These are phyloP conservation scores for Calonectria hongkongensis DNA, from an alignment of 2,329 filamentous ascomycete species.

Conservation along the genomic window DNA sequence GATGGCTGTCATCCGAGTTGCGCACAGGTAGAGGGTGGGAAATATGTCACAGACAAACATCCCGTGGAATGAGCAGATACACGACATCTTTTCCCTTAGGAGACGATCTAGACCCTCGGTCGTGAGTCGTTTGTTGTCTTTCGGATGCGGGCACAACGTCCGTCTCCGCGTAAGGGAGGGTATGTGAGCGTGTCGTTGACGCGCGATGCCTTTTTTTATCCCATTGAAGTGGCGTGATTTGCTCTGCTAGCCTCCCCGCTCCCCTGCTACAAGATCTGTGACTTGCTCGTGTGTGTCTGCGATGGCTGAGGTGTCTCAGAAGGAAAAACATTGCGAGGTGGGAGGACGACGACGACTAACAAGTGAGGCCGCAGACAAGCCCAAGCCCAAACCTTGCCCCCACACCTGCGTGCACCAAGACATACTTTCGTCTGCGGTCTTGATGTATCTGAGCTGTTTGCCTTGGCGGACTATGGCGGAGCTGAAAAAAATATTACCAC, in stretches of 20 bases:
- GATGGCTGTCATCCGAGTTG: background rate
- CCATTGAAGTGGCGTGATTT: slow-evolving; percentile 15
- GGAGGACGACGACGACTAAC: background rate
- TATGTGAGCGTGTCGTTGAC: background rate
- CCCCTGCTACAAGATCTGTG: slow-evolving; percentile 9
- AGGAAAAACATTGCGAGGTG: background rate
- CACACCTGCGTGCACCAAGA: slow-evolving; percentile 3
- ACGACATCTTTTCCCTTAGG: background rate
- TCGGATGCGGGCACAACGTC: background rate
- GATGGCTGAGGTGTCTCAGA: slow-evolving; percentile 28
- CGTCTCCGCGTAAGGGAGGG: slow-evolving; percentile 20
- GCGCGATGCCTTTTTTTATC: background rate
- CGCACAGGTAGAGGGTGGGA: background rate
- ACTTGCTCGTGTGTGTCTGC: slow-evolving; percentile 16
- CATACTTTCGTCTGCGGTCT: background rate
- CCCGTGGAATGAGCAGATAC: slow-evolving; percentile 23
- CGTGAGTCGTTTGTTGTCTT: slow-evolving; percentile 22
- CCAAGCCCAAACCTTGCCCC: background rate
- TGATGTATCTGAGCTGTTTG: background rate
- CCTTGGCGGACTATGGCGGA: slow-evolving; percentile 8
- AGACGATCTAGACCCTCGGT: slow-evolving; percentile 6
- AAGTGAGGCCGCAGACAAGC: slow-evolving; percentile 13
- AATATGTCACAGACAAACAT: slow-evolving; percentile 25
- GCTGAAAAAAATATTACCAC: background rate
- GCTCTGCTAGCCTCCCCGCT: background rate